These are phyloP conservation scores for Aureobasidium uvarum DNA, from an alignment of 2,329 filamentous ascomycete genomes.

Conservation along the genomic window DNA sequence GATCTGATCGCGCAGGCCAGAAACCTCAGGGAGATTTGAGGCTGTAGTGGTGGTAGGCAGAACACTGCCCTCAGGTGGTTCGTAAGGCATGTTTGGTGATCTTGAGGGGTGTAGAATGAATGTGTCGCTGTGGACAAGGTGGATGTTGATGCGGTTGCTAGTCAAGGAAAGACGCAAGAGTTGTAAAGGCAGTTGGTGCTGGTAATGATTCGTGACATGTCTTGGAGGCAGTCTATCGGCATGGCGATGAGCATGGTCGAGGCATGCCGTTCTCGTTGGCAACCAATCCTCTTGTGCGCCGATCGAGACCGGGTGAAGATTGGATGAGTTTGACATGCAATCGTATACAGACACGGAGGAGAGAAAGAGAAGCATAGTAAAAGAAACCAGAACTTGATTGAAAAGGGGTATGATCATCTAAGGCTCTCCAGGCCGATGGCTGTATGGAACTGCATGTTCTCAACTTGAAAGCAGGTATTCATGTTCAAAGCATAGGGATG, in stretches of 20 bases:
- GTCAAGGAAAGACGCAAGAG: not conserved
- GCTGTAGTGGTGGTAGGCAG: not conserved
- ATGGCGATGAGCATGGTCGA: slow-evolving; percentile 1
- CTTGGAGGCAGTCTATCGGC: not conserved
- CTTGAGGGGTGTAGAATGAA: not conserved
- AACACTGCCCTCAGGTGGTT: not conserved
- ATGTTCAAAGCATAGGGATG: slow-evolving; percentile 11
- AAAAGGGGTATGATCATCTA: slow-evolving; percentile 24
- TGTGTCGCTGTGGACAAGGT: not conserved
- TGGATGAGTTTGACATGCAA: not conserved
- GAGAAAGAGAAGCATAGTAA: slow-evolving; percentile 8
- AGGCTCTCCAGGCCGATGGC: slow-evolving; percentile 1
- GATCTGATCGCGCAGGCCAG: slow-evolving; percentile 16
- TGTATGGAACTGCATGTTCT: not conserved
- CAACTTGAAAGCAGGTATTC: slow-evolving; percentile 1
- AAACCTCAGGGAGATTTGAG: not conserved
- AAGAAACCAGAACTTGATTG: slow-evolving; percentile 25
- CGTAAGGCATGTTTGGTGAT: not conserved
- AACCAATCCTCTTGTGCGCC: not conserved
- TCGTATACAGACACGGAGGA: not conserved
- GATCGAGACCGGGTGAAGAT: not conserved
- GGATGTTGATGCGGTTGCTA: not conserved
- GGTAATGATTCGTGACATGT: too few relatives aligned
- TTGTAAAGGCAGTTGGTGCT: not conserved
- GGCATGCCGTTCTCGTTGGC: not conserved